Base-by-base conservation (phyloP, 805 yeast species). In the Lipomyces spencermartinsiae region DNA sequence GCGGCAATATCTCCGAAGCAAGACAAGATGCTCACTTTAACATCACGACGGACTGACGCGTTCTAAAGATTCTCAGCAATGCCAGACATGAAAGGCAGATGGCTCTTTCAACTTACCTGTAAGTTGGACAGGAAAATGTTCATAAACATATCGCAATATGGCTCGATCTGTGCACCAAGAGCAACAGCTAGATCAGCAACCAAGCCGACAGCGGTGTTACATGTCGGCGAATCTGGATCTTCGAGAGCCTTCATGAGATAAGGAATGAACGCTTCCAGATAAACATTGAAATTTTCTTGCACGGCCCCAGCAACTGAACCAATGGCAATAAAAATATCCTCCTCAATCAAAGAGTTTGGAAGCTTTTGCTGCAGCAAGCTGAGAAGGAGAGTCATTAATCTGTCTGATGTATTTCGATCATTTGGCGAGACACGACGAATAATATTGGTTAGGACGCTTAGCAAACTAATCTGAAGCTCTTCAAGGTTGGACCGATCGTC, bases 1-100 rank as follows among this genome's bases (percentile, higher is more conserved):
- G 97, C 86, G 3, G 98, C 98, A 75, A 95, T 86, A 79, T 95
- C 99, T 71, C 99, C 99, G 78, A 95, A 92, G 75, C 97, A 92
- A 12, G 98, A 91, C 73, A 95, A 81, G 35, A 94, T 92, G 29
- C 92, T 84, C 19, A 98, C 97, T 78, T 91, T 89, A 73, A 94
- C 83, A 71, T 92, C 97, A 68, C 91, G 86, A 76, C 89, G 89
- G 22, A 92, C 88, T 7, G 61, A 55, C 2, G 66, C 35, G 54
- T 66, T 68, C 60, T 57, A 57, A 25, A 33, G 49, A 22, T 56
- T 10, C 12, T 57, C 19, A 33, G 59, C 34, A 25, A 9, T 25
- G 56, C 56, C 34, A 53, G n/a, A 25, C 0, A 53, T 14, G 10
- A 6, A 25, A 25, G 9, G 25, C 25, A 19, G 9, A 25, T 29